Evolutionary conservation across 202 grass and related monocot genomes (phyloP), one percentile per base, ranked within the genome.

Genomic region (Schoenoplectus tabernaemontani): DNA sequence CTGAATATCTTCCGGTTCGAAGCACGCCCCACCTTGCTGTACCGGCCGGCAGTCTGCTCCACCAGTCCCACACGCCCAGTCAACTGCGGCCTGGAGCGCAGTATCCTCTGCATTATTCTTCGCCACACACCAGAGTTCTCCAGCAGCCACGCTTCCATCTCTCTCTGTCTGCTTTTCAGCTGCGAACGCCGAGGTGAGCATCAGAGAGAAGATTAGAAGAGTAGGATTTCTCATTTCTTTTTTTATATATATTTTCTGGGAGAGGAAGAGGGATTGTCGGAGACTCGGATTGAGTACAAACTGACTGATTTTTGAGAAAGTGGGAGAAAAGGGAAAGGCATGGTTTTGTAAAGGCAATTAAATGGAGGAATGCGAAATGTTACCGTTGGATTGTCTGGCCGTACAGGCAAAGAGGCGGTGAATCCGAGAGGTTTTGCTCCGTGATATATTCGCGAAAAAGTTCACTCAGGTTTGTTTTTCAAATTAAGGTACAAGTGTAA

Each of bases 51-150:
- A 98, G 64, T 98, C 89, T 41, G 89, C 85, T 2, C 89, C 89
- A 51, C 91, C 91, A 13, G 84, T 81, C 22, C 91, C 87, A 83
- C 95, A 98, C 1, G 88, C 95, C 95, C 95, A 98, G 76, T 95
- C 95, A n/a, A 97, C 73, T 34, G 94, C 94, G 47, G 89, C 47
- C 91, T 97, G 94, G 84, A 97, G 84, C 13, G 80, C 86, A 9
- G 76, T 53, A 68, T 97, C 91, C 74, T 97, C 89, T 3, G 91
- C 95, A 73, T 98, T 98, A 81, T 98, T 98, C 88, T 98, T 98
- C 15, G 95, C 95, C 63, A 98, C 95, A 81, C 95, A 98, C 91
- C 95, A 98, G 36, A 95, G 81, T 85, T 92, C 81, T 12, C 81
- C 87, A 11, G 81, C 83, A 38, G 76, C 78, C 71, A 84, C 73